Conservation (phyloP, 148 eudicot genomes). For the Talinum fruticosum region DNA sequence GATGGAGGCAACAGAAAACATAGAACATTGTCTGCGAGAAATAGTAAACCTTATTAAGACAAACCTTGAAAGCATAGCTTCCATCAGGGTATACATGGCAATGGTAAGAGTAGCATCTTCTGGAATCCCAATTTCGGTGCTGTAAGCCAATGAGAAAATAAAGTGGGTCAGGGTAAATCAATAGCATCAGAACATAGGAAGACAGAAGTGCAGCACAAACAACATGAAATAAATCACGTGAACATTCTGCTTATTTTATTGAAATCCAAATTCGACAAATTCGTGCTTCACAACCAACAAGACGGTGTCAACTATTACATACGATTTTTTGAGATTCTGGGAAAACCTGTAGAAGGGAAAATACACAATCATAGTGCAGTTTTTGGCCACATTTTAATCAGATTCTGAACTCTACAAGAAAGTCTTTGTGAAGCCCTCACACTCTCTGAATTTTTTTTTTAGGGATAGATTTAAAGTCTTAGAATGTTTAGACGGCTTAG, state of each 20-base stretch:
- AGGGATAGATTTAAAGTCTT: too few species aligned
- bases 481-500: too few species aligned
- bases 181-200: background rate
- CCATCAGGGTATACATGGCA: constrained; percentile 10
- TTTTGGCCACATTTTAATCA: too few species aligned
- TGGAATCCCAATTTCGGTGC: constrained; percentile 10
- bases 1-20: background rate
- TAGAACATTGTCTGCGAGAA: background rate
- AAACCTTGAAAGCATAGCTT: constrained; percentile 14
- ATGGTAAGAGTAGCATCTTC: constrained; percentile 1
- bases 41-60: background rate
- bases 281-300: too few species aligned
- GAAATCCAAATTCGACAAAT: too few species aligned
- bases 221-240: background rate
- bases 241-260: background rate
- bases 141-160: background rate
- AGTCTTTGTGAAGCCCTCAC: too few species aligned
- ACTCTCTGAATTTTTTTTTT: too few species aligned
- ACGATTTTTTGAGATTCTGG: too few species aligned
- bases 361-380: too few species aligned
- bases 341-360: too few species aligned
- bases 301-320: too few species aligned
- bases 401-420: too few species aligned
- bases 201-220: background rate
- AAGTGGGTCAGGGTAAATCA: background rate